Conservation (phyloP, 225 moss, liverwort and hornwort genomes). For the Antitrichia curtipendula region DNA sequence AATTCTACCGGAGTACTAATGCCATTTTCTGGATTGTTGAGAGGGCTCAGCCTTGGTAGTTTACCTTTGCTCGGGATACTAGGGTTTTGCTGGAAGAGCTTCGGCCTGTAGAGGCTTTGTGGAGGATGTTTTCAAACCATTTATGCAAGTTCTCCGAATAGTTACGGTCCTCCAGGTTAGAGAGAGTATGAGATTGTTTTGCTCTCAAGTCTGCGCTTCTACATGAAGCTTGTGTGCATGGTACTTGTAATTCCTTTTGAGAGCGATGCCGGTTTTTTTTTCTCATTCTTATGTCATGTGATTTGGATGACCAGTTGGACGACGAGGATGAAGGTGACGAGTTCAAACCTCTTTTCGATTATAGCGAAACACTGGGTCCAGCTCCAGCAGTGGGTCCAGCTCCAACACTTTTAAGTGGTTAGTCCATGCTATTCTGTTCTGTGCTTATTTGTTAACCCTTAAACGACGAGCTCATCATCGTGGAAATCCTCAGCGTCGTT, state of each 20-base stretch:
- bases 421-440: not conserved
- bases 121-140: not conserved
- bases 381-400: not conserved
- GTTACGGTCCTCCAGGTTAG: not conserved
- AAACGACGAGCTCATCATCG: too few relatives aligned
- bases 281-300: not conserved
- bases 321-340: not conserved
- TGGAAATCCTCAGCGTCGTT: too few relatives aligned
- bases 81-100: not conserved
- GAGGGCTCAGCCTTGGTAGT: not conserved
- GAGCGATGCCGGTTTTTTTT: not conserved
- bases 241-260: not conserved
- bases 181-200: not conserved
- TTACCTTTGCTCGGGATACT: not conserved
- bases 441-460: too few relatives aligned
- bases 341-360: slow-evolving; percentile 37
- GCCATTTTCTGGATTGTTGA: not conserved
- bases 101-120: not conserved
- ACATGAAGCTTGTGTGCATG: not conserved
- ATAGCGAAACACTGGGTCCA: slow-evolving; percentile 11
- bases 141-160: not conserved
- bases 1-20: not conserved
- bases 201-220: not conserved
- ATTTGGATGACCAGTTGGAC: slow-evolving; percentile 19
- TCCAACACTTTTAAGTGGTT: slow-evolving; percentile 26